Percentiles rank a stretch among this genome's conserved stretches.
Evolutionary conservation across 495 filamentous ascomycete species (phyloP).

Genomic region (Daldinia grandis): DNA sequence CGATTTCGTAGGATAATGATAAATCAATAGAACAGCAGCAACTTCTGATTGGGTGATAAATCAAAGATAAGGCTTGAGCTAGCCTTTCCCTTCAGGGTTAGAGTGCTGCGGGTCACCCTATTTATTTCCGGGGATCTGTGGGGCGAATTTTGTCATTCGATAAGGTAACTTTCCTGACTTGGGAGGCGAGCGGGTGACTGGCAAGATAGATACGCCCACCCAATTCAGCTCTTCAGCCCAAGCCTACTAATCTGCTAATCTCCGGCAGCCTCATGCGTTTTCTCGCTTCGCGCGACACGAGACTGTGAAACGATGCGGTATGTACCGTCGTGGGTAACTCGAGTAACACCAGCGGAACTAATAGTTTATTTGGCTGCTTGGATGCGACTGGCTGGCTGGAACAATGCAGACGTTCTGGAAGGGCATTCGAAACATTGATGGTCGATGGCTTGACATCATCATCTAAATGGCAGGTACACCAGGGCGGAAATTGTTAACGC

Average conservation of each 20-base stretch:
- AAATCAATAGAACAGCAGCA: constrained; percentile 22
- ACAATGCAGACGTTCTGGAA: constrained; percentile 7
- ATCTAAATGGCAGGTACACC: not conserved
- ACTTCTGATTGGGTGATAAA: constrained; percentile 23
- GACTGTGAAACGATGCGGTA: constrained; percentile 28
- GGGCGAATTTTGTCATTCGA: constrained; percentile 21
- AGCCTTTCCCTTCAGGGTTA: constrained; percentile 17
- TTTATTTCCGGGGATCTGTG: constrained; percentile 35
- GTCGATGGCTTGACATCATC: constrained; percentile 31
- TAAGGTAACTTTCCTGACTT: constrained; percentile 7
- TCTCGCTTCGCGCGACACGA: constrained; percentile 7
- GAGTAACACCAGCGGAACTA: constrained; percentile 16
- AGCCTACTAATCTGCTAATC: constrained; percentile 4
- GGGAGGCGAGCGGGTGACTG: not conserved
- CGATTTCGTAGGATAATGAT: constrained; percentile 42
- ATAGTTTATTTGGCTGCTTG: not conserved
- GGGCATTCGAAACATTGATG: not conserved
- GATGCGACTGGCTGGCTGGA: constrained; percentile 1
- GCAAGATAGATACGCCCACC: constrained; percentile 6
- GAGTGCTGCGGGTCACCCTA: constrained; percentile 1
- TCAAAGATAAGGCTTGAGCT: constrained; percentile 33
- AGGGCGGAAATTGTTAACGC: constrained; percentile 26
- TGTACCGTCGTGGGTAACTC: not conserved
- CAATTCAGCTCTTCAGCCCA: constrained; percentile 22
- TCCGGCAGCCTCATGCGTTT: constrained; percentile 34